Evolutionary conservation across 495 filamentous ascomycete species (phyloP).

Genomic region (Rusavskia elegans): DNA sequence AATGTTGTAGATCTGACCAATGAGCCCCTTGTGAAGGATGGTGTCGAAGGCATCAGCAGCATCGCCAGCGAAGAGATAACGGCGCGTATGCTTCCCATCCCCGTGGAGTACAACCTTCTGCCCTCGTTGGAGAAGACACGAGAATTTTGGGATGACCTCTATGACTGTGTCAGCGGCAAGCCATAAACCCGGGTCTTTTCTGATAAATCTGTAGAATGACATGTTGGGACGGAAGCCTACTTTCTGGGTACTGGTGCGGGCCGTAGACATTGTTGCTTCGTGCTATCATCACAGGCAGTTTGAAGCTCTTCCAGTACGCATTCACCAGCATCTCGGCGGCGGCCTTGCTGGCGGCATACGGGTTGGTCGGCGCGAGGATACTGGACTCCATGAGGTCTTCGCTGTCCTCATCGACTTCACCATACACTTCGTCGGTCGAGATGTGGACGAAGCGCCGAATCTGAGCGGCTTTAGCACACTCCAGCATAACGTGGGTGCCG

Average conservation of each 20-base stretch:
- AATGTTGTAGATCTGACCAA: conserved; percentile 61
- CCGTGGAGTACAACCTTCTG: conserved; percentile 52
- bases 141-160: conserved; percentile 70
- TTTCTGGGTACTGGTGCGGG: conserved; percentile 65
- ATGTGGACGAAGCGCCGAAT: conserved; percentile 57
- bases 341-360: conserved; percentile 63
- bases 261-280: conserved; percentile 70
- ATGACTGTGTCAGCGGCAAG: conserved; percentile 8
- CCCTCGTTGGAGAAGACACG: conserved; percentile 39
- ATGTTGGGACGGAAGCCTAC: conserved; percentile 25
- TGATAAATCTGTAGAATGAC: background rate
- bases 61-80: conserved; percentile 57
- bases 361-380: conserved; percentile 54
- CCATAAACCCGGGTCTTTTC: background rate
- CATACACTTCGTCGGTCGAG: conserved; percentile 67
- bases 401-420: conserved; percentile 43
- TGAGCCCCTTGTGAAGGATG: conserved; percentile 50
- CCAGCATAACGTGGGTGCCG: conserved; percentile 57
- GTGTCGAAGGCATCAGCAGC: conserved; percentile 66
- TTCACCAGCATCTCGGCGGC: conserved; percentile 70
- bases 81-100: conserved; percentile 46
- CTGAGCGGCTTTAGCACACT: conserved; percentile 43
- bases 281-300: conserved; percentile 53
- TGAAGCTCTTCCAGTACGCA: conserved; percentile 57
- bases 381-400: conserved; percentile 19